phyloP scores from a whole-genome alignment of 2,329 filamentous ascomycete species.

The Paraconiothyrium sp. region DNA sequence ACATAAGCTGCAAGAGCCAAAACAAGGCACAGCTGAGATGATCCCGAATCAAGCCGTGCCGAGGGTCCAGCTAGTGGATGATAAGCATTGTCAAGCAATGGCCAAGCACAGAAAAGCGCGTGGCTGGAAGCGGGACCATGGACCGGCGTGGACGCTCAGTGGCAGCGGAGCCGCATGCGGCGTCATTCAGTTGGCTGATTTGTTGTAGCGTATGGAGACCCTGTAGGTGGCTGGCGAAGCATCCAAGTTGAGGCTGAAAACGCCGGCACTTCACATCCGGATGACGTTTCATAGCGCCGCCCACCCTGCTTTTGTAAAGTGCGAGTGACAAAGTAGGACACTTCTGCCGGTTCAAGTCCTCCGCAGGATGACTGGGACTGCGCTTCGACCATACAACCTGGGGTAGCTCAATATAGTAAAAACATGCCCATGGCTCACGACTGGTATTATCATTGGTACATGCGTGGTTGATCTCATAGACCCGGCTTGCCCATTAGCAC shows the following conservation, averaged over 20 bases:
- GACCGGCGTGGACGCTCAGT: neutral
- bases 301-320: neutral
- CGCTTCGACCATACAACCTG: neutral
- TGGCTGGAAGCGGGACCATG: neutral
- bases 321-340: neutral
- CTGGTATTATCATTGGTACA: neutral
- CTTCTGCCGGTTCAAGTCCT: neutral
- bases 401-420: neutral
- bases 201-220: neutral
- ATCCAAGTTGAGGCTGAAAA: neutral
- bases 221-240: neutral
- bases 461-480: neutral
- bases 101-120: constrained; percentile 12
- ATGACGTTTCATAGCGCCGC: neutral
- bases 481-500: neutral
- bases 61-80: neutral
- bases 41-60: constrained; percentile 12
- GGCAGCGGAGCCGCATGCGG: neutral
- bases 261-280: neutral
- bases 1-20: constrained; percentile 11
- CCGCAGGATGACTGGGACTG: neutral
- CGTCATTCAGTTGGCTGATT: neutral
- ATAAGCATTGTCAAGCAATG: constrained; percentile 26
- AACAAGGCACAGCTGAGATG: constrained; percentile 19
- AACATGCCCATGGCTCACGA: neutral